These are phyloP conservation scores for Phlyctochytrium arcticum DNA, from an alignment of 192 early-diverging fungal genomes.

Conservation along the genomic window DNA sequence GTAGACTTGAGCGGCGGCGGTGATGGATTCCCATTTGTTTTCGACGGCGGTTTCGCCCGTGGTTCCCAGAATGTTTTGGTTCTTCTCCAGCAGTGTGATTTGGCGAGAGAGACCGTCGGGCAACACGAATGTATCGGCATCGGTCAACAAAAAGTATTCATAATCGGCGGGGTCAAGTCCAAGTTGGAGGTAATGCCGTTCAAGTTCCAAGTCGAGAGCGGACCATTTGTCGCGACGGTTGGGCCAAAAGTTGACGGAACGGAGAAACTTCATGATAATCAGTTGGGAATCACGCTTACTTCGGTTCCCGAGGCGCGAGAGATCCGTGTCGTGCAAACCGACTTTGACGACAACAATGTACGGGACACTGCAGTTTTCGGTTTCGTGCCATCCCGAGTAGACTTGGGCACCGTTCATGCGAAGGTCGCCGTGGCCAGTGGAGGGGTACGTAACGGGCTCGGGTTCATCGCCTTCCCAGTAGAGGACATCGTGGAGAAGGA, in stretches of 20 bases:
- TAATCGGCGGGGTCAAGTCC: neutral
- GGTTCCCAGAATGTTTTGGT: conserved; percentile 81
- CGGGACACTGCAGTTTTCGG: conserved; percentile 59
- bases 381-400: conserved; percentile 62
- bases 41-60: conserved; percentile 95
- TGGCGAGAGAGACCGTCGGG: conserved; percentile 62
- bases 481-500: neutral
- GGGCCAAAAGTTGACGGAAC: neutral
- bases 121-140: conserved; percentile 84
- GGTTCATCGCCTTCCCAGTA: neutral
- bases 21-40: conserved; percentile 84
- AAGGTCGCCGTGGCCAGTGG: neutral
- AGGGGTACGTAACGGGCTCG: neutral
- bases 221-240: neutral
- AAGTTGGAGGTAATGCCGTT: neutral
- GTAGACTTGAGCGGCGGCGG: conserved; percentile 85
- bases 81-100: conserved; percentile 79
- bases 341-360: conserved; percentile 44
- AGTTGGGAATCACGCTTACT: conserved; percentile 97
- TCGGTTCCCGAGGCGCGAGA: conserved; percentile 48
- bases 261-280: conserved; percentile 88
- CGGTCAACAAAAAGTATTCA: conserved; percentile 23
- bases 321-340: conserved; percentile 24
- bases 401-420: neutral
- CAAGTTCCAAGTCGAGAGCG: neutral